Evolutionary conservation across 768 basidiomycete species (phyloP), one percentile per base, ranked within the genome.

Genomic region (Suillus subluteus): DNA sequence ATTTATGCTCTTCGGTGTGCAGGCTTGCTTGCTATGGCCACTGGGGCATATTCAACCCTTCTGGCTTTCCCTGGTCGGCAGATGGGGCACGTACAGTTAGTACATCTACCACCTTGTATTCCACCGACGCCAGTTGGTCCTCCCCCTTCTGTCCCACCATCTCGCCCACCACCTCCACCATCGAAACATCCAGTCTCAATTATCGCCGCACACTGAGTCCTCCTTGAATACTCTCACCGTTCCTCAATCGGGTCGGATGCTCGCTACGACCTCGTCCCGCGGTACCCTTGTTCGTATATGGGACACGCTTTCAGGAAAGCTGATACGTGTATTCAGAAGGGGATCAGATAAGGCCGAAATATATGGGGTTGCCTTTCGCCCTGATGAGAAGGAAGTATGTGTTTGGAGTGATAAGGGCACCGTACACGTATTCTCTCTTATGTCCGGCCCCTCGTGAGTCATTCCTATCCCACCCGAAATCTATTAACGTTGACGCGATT

Each of bases 351-450:
- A 93, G 72, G 95, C 95, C 37, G 90, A 92, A 72, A 96, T 97
- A 54, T 96, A 95, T 76, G 94, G 94, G 3, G 91, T 96, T 23
- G 90, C 91, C 15, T 95, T 96, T 77, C 85, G 95, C 44, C 89
- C 88, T 5, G 94, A 95, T 70, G 96, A 96, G 72, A 86, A 84
- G 65, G 93, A 95, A 70, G 80, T 97, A 0, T 94, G 92, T 72
- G 95, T 94, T 12, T 95, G 94, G 91, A 96, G 94, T 73, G 95
- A 98, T 77, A 98, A 98, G 78, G 95, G 95, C 43, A 98, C 95
- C 0, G 88, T 98, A 8, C 95, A 98, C 74, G 83, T 96, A 52
- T 97, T 96, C 77, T 88, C 91, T 52, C 82, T 97, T 30, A 82
- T 84, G 58, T 86, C 90, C 23, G 88, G 88, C 9, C 77, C 86